Percentiles rank a stretch among this genome's conserved stretches.
phyloP scores from a whole-genome alignment of 139 green algal species.

The Chlamydomonas schloesseri region DNA sequence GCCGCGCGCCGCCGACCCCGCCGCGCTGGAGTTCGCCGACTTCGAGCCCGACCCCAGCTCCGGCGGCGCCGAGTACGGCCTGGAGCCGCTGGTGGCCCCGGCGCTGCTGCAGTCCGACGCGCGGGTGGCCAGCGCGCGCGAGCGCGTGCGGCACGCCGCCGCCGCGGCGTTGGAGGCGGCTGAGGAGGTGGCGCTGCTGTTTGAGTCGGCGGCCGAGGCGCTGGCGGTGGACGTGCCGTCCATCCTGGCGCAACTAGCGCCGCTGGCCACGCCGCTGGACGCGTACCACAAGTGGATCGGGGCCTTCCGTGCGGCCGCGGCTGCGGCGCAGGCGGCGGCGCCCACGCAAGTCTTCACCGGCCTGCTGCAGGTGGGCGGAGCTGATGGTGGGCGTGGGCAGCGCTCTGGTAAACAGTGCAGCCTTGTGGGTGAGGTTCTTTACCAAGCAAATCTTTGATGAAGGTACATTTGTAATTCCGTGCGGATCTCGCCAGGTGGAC shows the following conservation, averaged over 20 bases:
- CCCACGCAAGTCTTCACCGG: conserved; percentile 62
- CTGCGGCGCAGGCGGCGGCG: conserved; percentile 17
- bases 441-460: no score
- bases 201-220: conserved; percentile 42
- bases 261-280: conserved; percentile 53
- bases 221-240: conserved; percentile 43
- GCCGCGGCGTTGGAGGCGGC: conserved; percentile 47
- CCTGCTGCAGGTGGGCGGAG: conserved; percentile 49
- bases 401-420: no score
- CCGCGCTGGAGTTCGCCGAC: not conserved
- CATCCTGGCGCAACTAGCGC: conserved; percentile 49
- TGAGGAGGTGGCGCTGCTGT: conserved; percentile 48
- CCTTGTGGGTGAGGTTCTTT: no score
- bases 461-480: no score
- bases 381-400: no score
- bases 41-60: not conserved
- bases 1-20: not conserved
- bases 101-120: not conserved
- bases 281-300: conserved; percentile 63
- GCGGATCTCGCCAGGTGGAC: no score
- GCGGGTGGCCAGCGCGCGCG: not conserved
- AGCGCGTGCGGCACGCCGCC: conserved; percentile 23
- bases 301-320: conserved; percentile 52
- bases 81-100: not conserved
- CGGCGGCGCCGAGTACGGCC: not conserved